phyloP scores from a whole-genome alignment of 1,284 basidiomycete genomes.

The Acaromyces ingoldii region DNA sequence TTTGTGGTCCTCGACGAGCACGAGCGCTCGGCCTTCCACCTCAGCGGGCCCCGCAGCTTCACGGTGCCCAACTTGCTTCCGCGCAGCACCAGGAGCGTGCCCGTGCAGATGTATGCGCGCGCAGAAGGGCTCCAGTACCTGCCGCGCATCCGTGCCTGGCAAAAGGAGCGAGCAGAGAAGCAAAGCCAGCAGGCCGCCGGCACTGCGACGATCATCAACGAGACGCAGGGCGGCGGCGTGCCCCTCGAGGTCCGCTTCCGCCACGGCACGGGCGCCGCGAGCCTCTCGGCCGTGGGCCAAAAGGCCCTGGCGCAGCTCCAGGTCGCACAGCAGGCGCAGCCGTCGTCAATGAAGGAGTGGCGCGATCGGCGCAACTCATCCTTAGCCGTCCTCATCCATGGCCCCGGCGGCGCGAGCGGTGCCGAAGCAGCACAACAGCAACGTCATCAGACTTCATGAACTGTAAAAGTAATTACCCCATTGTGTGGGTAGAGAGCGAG shows the following conservation, averaged over 20 bases:
- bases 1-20: neutral
- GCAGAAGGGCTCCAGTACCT: neutral
- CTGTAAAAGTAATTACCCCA: too few species aligned
- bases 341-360: too few species aligned
- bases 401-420: too few species aligned
- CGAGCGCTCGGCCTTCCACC: neutral
- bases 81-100: conserved; percentile 7
- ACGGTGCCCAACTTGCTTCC: conserved; percentile 3
- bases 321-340: too few species aligned
- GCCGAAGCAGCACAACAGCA: too few species aligned
- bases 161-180: neutral
- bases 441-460: too few species aligned
- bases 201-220: conserved; percentile 1
- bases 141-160: conserved; percentile 6
- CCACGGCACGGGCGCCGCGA: neutral
- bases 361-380: too few species aligned
- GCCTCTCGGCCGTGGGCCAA: too few species aligned
- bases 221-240: conserved; percentile 1
- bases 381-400: too few species aligned
- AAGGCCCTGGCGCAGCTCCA: too few species aligned
- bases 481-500: too few species aligned
- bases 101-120: neutral
- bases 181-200: neutral
- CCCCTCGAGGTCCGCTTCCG: conserved; percentile 1
- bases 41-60: conserved; percentile 2